Evolutionary conservation across 495 filamentous ascomycete species (phyloP).

Genomic region (Xylaria intraflava): DNA sequence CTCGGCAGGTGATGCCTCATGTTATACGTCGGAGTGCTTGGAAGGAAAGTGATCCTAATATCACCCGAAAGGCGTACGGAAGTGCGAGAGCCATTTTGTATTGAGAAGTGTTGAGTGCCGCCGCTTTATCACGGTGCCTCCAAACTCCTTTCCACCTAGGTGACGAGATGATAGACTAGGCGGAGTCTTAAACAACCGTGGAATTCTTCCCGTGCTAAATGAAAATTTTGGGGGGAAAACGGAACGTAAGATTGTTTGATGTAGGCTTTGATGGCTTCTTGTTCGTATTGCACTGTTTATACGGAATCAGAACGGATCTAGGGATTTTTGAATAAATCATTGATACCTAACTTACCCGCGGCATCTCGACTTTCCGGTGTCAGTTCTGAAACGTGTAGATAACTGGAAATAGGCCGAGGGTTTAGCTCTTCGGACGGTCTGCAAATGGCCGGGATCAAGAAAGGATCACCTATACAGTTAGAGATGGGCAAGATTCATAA

Average conservation of each 20-base stretch:
- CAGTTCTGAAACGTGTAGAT: not conserved
- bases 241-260: too few relatives aligned
- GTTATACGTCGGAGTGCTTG: not conserved
- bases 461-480: too few relatives aligned
- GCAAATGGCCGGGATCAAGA: too few relatives aligned
- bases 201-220: not conserved
- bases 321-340: too few relatives aligned
- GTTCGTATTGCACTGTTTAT: too few relatives aligned
- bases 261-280: too few relatives aligned
- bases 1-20: not conserved
- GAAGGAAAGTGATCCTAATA: not conserved
- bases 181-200: not conserved
- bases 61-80: not conserved
- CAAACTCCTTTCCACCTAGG: not conserved
- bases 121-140: not conserved
- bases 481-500: too few relatives aligned
- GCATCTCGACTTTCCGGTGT: not conserved
- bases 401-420: not conserved
- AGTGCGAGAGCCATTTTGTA: not conserved
- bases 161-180: not conserved
- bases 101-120: not conserved
- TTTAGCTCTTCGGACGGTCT: not conserved
- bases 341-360: too few relatives aligned
- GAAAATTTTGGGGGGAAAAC: not conserved
- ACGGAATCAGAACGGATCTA: too few relatives aligned